Conservation (phyloP, 331 rosid species). For the Pyracantha coccinea region DNA sequence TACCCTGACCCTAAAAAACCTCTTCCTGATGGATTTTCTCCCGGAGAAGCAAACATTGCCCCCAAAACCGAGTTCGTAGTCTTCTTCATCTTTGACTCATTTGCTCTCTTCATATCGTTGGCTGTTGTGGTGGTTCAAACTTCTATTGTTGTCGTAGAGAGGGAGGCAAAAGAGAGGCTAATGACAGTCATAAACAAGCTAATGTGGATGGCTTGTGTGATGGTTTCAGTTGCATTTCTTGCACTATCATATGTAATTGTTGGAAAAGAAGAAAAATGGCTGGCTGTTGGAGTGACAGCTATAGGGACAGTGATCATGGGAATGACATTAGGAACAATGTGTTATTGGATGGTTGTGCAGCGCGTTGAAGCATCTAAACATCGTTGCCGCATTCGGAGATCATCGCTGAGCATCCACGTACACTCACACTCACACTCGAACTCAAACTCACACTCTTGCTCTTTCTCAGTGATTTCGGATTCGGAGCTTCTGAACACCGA, state of each 20-base stretch:
- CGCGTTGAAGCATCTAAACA: constrained; percentile 49
- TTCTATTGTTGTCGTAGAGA: constrained; percentile 60
- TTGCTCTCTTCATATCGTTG: constrained; percentile 70
- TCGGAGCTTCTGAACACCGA: constrained; percentile 41
- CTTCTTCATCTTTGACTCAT: constrained; percentile 59
- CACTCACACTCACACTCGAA: constrained; percentile 26
- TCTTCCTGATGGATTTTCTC: constrained; percentile 25
- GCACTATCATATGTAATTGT: constrained; percentile 69
- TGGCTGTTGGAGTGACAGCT: constrained; percentile 57
- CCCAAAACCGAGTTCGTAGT: constrained; percentile 28
- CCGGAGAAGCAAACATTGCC: constrained; percentile 57
- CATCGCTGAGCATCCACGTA: constrained; percentile 51
- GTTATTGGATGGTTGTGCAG: constrained; percentile 62
- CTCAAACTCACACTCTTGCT: constrained; percentile 32
- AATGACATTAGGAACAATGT: constrained; percentile 66
- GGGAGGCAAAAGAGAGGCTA: constrained; percentile 53
- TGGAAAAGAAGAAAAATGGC: constrained; percentile 42
- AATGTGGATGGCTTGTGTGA: constrained; percentile 79
- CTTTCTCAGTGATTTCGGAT: constrained; percentile 47
- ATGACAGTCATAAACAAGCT: constrained; percentile 69
- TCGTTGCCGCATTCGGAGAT: constrained; percentile 42
- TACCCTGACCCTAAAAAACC: constrained; percentile 18
- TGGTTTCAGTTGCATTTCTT: constrained; percentile 63
- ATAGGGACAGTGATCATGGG: constrained; percentile 71
- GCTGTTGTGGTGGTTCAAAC: constrained; percentile 88